These are phyloP conservation scores for Colletotrichum agaves DNA, from an alignment of 2,329 filamentous ascomycete genomes.

Conservation along the genomic window DNA sequence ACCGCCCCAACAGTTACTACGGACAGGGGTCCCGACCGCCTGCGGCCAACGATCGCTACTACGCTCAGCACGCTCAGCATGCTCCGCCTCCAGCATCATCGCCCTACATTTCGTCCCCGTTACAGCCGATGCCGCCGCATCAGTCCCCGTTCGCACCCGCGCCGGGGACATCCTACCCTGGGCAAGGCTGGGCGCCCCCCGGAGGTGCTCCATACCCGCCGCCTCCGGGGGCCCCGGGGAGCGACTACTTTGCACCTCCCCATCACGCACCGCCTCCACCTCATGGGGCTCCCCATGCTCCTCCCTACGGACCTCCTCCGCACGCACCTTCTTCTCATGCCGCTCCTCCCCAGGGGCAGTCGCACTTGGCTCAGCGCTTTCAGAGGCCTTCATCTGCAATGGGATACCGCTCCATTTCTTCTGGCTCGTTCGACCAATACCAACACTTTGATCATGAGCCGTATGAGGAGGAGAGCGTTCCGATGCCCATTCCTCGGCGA, in stretches of 20 bases:
- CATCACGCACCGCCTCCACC: slow-evolving; percentile 41
- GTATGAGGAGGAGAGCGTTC: slow-evolving; percentile 53
- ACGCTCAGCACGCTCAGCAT: slow-evolving; percentile 19
- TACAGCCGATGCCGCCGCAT: slow-evolving; percentile 10
- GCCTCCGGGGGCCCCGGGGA: neutral
- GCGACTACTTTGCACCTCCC: slow-evolving; percentile 35
- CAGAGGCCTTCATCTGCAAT: slow-evolving; percentile 52
- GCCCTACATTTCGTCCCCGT: slow-evolving; percentile 15
- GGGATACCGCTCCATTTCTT: slow-evolving; percentile 48
- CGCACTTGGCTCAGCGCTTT: slow-evolving; percentile 32
- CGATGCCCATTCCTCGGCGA: slow-evolving; percentile 45
- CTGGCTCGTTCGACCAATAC: slow-evolving; percentile 47
- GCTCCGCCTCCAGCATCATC: slow-evolving; percentile 6
- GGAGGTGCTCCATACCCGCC: slow-evolving; percentile 26
- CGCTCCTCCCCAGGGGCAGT: slow-evolving; percentile 43
- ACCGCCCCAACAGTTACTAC: slow-evolving; percentile 36
- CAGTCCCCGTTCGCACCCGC: slow-evolving; percentile 27
- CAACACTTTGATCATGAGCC: slow-evolving; percentile 46
- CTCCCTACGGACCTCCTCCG: neutral
- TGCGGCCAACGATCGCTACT: slow-evolving; percentile 36
- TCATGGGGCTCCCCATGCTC: neutral
- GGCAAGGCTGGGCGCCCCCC: slow-evolving; percentile 19
- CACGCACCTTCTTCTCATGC: slow-evolving; percentile 32
- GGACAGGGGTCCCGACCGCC: slow-evolving; percentile 37
- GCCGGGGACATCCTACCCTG: slow-evolving; percentile 20